A percentile compares a stretch with the other conserved stretches of the same genome.
phyloP scores from a whole-genome alignment of 768 basidiomycete species.

The Psilocybe cyanescens region DNA sequence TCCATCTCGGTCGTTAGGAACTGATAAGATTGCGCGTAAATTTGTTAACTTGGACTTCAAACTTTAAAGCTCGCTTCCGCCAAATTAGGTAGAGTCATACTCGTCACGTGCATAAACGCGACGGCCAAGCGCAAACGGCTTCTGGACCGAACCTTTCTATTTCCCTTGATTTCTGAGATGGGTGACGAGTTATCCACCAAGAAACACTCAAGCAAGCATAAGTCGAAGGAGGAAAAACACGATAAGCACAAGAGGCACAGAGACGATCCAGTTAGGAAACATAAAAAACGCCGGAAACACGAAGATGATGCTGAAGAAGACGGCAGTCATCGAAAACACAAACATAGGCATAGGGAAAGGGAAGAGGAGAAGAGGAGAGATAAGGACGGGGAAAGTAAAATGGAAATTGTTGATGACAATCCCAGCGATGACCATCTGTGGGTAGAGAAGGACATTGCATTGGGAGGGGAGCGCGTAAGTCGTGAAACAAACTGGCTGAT shows the following conservation, averaged over 20 bases:
- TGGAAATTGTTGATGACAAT: constrained; percentile 72
- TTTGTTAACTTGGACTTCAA: not conserved
- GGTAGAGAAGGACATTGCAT: constrained; percentile 86
- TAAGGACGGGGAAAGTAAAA: constrained; percentile 42
- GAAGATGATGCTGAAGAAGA: constrained; percentile 47
- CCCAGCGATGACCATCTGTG: constrained; percentile 76
- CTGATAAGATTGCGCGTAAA: constrained; percentile 11
- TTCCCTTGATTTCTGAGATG: constrained; percentile 22
- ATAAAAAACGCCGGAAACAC: constrained; percentile 59
- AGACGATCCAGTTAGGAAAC: constrained; percentile 40
- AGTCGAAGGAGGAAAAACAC: constrained; percentile 32
- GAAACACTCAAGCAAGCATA: constrained; percentile 22
- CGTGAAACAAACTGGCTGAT: not conserved
- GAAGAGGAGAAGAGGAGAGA: constrained; percentile 37
- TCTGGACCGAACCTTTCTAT: not conserved
- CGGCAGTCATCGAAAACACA: constrained; percentile 42
- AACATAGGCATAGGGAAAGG: constrained; percentile 44
- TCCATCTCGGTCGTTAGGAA: constrained; percentile 27
- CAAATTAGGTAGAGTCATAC: not conserved
- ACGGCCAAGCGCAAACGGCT: constrained; percentile 1
- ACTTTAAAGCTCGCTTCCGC: not conserved
- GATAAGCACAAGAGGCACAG: constrained; percentile 35
- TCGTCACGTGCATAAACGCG: constrained; percentile 19
- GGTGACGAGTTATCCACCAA: constrained; percentile 45
- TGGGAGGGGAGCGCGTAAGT: constrained; percentile 74